phyloP scores from a whole-genome alignment of 1,139 yeast species.

The Candida sp. region DNA sequence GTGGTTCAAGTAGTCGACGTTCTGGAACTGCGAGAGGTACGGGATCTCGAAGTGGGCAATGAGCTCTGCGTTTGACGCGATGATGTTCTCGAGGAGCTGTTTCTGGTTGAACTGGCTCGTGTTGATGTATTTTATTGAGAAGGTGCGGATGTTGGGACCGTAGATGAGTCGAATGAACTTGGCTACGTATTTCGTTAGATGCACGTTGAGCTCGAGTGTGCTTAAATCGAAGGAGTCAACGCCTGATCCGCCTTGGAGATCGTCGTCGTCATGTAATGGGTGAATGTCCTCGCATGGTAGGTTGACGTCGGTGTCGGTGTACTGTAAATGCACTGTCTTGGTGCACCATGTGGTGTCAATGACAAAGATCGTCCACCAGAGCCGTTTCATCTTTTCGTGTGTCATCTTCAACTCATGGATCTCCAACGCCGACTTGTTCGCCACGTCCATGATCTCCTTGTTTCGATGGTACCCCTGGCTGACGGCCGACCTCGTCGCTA shows the following conservation, averaged over 20 bases:
- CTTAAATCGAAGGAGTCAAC: constrained; percentile 27
- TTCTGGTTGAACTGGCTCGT: constrained; percentile 44
- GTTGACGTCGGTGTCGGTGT: constrained; percentile 55
- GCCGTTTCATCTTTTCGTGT: constrained; percentile 44
- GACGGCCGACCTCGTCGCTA: constrained; percentile 51
- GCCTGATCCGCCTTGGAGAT: neutral
- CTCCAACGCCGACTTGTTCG: constrained; percentile 8
- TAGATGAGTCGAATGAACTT: constrained; percentile 35
- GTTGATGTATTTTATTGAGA: constrained; percentile 43
- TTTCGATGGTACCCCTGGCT: constrained; percentile 51
- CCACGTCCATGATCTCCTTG: constrained; percentile 15
- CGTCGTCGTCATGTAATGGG: constrained; percentile 28
- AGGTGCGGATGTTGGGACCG: constrained; percentile 43
- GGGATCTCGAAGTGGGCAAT: constrained; percentile 36
- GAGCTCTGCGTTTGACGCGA: constrained; percentile 32
- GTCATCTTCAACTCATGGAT: constrained; percentile 1
- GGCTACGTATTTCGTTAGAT: constrained; percentile 41
- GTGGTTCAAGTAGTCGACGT: constrained; percentile 22
- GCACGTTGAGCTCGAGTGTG: constrained; percentile 41
- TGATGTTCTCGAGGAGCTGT: constrained; percentile 32
- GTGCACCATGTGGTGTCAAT: constrained; percentile 57
- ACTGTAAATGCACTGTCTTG: constrained; percentile 51
- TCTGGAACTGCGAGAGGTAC: constrained; percentile 26
- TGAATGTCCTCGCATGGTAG: constrained; percentile 40
- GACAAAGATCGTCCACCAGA: constrained; percentile 61